Conservation (phyloP, 2,329 filamentous ascomycete genomes). For the Ascochyta viciae-villosae region DNA sequence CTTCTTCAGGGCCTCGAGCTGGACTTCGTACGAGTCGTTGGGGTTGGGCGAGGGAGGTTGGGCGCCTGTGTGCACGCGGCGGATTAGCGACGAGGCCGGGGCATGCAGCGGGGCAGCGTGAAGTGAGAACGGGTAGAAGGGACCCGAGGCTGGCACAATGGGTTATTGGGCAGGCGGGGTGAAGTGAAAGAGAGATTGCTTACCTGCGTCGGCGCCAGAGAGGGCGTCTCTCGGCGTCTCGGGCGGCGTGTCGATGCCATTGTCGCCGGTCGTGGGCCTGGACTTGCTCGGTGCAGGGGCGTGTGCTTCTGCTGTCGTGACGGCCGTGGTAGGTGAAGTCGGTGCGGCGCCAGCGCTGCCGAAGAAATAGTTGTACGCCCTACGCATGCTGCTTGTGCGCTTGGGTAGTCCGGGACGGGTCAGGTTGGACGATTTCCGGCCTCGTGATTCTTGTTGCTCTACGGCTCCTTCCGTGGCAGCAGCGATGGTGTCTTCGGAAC, state of each 20-base stretch:
- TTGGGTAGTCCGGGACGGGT: conserved; percentile 45
- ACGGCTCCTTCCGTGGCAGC: conserved; percentile 36
- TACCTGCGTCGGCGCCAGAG: conserved; percentile 25
- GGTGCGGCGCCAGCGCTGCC: conserved; percentile 37
- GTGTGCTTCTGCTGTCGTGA: conserved; percentile 33
- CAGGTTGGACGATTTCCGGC: conserved; percentile 42
- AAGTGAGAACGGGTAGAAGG: conserved; percentile 29
- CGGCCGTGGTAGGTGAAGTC: conserved; percentile 36
- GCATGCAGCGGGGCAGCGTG: conserved; percentile 25
- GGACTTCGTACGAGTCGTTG: conserved; percentile 39
- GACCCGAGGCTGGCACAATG: conserved; percentile 24
- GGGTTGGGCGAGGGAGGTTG: conserved; percentile 37
- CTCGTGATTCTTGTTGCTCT: conserved; percentile 40
- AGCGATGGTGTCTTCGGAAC: conserved; percentile 38
- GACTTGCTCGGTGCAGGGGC: conserved; percentile 30
- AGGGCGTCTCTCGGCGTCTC: conserved; percentile 39
- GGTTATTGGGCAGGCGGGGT: conserved; percentile 35
- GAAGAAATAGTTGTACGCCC: conserved; percentile 52
- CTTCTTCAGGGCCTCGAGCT: conserved; percentile 43
- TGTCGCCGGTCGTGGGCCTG: conserved; percentile 27
- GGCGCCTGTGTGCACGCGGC: conserved; percentile 27
- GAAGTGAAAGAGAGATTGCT: conserved; percentile 18
- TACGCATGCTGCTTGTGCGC: conserved; percentile 49
- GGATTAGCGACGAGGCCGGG: conserved; percentile 32
- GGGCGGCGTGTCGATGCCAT: conserved; percentile 43